phyloP scores from a whole-genome alignment of 108 stramenopile genomes.

The Aurantiochytrium sp. region DNA sequence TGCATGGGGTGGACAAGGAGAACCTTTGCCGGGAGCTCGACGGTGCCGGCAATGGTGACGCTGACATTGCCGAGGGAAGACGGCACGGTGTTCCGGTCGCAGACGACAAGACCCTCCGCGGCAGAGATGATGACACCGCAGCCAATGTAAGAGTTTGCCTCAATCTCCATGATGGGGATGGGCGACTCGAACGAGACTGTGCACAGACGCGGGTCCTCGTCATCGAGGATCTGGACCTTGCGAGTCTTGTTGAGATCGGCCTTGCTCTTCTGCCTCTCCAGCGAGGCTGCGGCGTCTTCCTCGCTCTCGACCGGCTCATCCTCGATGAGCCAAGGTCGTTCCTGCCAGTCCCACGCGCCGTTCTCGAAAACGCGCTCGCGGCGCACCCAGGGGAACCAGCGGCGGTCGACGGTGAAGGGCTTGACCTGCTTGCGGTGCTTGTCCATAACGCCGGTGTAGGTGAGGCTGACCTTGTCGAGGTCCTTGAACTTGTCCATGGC shows the following conservation, averaged over 20 bases:
- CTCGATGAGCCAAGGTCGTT: neutral
- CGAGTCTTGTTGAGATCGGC: neutral
- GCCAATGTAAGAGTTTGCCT: conserved; percentile 31
- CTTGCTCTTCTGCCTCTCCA: too few species aligned
- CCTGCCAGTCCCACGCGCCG: neutral
- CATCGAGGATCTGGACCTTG: neutral
- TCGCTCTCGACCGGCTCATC: neutral
- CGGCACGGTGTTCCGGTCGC: conserved; percentile 52
- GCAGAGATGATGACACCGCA: conserved; percentile 46
- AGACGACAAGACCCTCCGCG: conserved; percentile 45
- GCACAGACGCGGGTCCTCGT: neutral
- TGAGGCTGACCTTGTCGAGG: conserved; percentile 33
- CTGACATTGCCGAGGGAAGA: conserved; percentile 45
- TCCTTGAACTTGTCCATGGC: conserved; percentile 37
- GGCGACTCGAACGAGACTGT: conserved; percentile 43
- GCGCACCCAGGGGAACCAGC: conserved; percentile 37
- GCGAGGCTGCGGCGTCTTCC: neutral
- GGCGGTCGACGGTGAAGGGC: neutral
- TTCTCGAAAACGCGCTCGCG: conserved; percentile 34
- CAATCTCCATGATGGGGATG: conserved; percentile 39
- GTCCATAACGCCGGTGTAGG: conserved; percentile 41
- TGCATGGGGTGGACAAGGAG: conserved; percentile 50
- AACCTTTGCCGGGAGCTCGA: conserved; percentile 42
- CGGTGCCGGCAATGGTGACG: conserved; percentile 45
- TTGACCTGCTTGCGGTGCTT: conserved; percentile 50